Conservation (phyloP, 106 monocot species). For the Dactylorhiza incarnata region DNA sequence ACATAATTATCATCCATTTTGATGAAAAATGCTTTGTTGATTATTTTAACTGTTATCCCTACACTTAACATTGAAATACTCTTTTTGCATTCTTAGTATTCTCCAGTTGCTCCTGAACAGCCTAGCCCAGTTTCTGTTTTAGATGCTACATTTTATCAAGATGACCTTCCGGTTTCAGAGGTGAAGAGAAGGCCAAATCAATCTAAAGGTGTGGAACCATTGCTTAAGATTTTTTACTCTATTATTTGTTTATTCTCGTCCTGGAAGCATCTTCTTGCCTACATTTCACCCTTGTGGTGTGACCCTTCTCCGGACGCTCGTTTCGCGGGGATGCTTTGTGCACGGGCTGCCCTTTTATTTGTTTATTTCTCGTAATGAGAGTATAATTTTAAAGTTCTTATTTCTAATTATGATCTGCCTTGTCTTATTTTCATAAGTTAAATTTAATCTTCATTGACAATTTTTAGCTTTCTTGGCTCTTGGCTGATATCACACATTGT, state of each 20-base stretch:
- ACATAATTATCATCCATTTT: background rate
- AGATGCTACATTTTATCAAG: conserved; percentile 50
- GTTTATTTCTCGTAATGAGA: background rate
- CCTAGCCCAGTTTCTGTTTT: conserved; percentile 73
- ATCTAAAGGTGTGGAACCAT: background rate
- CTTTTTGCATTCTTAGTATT: conserved; percentile 20
- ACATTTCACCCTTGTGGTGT: no score
- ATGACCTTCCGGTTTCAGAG: conserved; percentile 15
- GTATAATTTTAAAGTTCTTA: background rate
- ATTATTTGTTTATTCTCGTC: background rate
- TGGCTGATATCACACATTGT: background rate
- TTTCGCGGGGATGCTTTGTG: no score
- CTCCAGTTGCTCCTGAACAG: conserved; percentile 18
- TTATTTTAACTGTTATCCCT: background rate
- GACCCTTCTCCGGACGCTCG: no score
- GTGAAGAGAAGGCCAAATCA: background rate
- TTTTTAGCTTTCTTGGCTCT: background rate
- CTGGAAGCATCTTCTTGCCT: background rate
- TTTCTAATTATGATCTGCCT: background rate
- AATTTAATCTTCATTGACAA: background rate
- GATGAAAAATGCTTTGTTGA: background rate
- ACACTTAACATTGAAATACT: no score
- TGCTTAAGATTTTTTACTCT: background rate
- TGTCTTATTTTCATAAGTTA: background rate
- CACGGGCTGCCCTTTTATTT: background rate